These are phyloP conservation scores for Sordariomycetes sp. DNA, from an alignment of 2,329 filamentous ascomycete species.

Conservation along the genomic window DNA sequence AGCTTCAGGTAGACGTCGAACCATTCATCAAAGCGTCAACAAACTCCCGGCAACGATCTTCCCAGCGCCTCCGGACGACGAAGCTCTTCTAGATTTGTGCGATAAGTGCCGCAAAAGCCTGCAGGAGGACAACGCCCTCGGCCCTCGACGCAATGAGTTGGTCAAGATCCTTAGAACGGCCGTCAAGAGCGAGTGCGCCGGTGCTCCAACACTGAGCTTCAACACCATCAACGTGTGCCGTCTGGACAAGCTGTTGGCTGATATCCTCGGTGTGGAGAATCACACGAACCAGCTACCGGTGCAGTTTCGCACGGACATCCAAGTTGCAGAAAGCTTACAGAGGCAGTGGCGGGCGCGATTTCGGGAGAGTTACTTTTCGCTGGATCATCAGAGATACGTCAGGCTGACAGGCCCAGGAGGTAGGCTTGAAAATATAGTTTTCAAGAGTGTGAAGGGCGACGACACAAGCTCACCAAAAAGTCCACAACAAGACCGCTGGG, in stretches of 20 bases:
- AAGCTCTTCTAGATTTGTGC: slow-evolving; percentile 21
- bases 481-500: slow-evolving; percentile 31
- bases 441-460: slow-evolving; percentile 21
- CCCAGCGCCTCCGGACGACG: neutral
- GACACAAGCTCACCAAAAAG: slow-evolving; percentile 16
- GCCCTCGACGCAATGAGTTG: slow-evolving; percentile 23
- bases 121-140: slow-evolving; percentile 17
- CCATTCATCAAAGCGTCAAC: too few species aligned
- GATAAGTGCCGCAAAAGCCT: slow-evolving; percentile 30
- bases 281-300: slow-evolving; percentile 14
- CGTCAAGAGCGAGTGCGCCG: slow-evolving; percentile 25
- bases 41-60: too few species aligned
- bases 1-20: too few species aligned
- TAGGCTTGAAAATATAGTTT: slow-evolving; percentile 29
- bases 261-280: slow-evolving; percentile 23
- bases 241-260: slow-evolving; percentile 35
- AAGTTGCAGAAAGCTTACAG: slow-evolving; percentile 27
- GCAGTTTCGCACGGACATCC: slow-evolving; percentile 21
- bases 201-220: slow-evolving; percentile 23
- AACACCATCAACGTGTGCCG: slow-evolving; percentile 26
- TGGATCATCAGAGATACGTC: slow-evolving; percentile 32
- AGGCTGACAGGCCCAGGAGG: slow-evolving; percentile 23
- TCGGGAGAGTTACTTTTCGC: slow-evolving; percentile 30
- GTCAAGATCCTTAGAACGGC: slow-evolving; percentile 27
- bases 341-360: slow-evolving; percentile 34